These are phyloP conservation scores for Phascolomyces articulosus DNA, from an alignment of 371 early-diverging fungal species.

Conservation along the genomic window DNA sequence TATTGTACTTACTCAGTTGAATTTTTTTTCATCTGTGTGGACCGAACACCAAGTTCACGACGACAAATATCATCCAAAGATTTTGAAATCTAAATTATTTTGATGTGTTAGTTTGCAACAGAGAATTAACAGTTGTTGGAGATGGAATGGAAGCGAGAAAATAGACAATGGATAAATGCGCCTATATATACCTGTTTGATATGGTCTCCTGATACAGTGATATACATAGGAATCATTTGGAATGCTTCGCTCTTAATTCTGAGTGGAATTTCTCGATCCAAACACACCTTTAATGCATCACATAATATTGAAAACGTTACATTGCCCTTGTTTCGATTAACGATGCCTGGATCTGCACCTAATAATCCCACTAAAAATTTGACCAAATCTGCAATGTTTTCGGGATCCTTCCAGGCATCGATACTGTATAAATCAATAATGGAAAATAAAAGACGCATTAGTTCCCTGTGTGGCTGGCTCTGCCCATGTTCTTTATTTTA, in stretches of 20 bases:
- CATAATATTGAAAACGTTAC: slow-evolving; percentile 25
- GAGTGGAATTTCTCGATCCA: slow-evolving; percentile 22
- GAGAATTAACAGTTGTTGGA: no score
- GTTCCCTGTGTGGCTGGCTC: not conserved
- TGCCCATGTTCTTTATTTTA: not conserved
- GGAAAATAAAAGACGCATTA: not conserved
- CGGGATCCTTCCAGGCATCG: slow-evolving; percentile 25
- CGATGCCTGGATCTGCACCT: slow-evolving; percentile 48
- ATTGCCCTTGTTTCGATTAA: slow-evolving; percentile 36
- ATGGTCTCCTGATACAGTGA: slow-evolving; percentile 25
- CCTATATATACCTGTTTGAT: slow-evolving; percentile 7
- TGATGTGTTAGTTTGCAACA: no score
- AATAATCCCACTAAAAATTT: slow-evolving; percentile 42
- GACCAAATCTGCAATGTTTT: slow-evolving; percentile 32
- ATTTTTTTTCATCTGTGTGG: slow-evolving; percentile 11
- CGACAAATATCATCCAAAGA: slow-evolving; percentile 31
- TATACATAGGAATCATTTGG: slow-evolving; percentile 37
- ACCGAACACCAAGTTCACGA: slow-evolving; percentile 55
- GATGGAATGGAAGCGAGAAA: no score
- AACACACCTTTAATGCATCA: slow-evolving; percentile 17
- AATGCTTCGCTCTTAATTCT: slow-evolving; percentile 28
- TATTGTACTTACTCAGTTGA: no score
- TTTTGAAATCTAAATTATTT: slow-evolving; percentile 27
- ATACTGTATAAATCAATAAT: slow-evolving; percentile 30
- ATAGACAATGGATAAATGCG: no score